Percentiles rank a stretch among this genome's conserved stretches.
These are phyloP conservation scores for Mucor piriformis DNA, from an alignment of 371 early-diverging fungal genomes.

Conservation along the genomic window DNA sequence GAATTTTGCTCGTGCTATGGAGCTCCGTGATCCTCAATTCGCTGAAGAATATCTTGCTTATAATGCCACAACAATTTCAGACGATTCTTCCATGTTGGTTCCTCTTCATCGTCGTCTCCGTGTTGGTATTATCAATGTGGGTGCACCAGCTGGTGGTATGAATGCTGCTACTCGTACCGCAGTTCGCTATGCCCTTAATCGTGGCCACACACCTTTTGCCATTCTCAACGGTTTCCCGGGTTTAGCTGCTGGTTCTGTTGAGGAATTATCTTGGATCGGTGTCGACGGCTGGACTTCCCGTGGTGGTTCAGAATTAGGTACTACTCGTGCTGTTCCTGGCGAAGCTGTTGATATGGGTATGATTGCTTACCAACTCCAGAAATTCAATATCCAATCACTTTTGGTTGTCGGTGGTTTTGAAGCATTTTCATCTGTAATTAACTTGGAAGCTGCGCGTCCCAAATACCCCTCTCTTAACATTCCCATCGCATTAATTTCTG, in stretches of 20 bases:
- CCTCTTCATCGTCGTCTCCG: conserved; percentile 65
- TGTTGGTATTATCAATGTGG: conserved; percentile 93
- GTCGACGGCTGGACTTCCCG: conserved; percentile 91
- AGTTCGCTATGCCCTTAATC: conserved; percentile 84
- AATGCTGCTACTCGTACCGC: conserved; percentile 94
- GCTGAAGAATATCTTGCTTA: conserved; percentile 69
- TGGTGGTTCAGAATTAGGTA: conserved; percentile 96
- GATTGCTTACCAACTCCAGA: conserved; percentile 85
- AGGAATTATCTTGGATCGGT: conserved; percentile 79
- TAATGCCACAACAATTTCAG: conserved; percentile 50
- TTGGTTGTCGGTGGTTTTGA: conserved; percentile 97
- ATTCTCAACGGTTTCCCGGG: conserved; percentile 96
- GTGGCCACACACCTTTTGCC: conserved; percentile 83
- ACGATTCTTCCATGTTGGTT: conserved; percentile 32
- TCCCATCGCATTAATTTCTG: conserved; percentile 93
- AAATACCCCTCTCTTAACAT: conserved; percentile 90
- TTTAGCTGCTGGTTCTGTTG: conserved; percentile 79
- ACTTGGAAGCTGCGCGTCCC: conserved; percentile 69
- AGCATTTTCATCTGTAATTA: conserved; percentile 77
- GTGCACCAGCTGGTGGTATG: conserved; percentile 98
- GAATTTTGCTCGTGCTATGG: conserved; percentile 90
- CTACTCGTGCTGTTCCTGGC: conserved; percentile 88
- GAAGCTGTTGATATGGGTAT: conserved; percentile 72
- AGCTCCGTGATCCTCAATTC: conserved; percentile 91
- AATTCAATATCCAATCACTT: conserved; percentile 85